A percentile compares a stretch with the other conserved stretches of the same genome.
These are phyloP conservation scores for Nothopassalora personata DNA, from an alignment of 2,329 filamentous ascomycete genomes.

Conservation along the genomic window DNA sequence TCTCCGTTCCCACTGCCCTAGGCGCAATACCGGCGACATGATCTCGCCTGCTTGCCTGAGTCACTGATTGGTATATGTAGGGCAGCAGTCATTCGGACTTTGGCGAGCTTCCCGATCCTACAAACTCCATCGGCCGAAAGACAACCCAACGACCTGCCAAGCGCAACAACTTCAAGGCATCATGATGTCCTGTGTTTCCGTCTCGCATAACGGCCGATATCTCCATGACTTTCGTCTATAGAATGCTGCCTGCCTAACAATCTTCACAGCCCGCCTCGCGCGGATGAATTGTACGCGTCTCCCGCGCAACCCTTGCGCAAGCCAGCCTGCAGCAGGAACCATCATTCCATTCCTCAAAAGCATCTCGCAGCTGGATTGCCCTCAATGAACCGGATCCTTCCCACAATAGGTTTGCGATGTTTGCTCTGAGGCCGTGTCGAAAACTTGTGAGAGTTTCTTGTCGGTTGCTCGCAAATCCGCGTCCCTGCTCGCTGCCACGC, in stretches of 20 bases:
- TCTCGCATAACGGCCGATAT: not conserved
- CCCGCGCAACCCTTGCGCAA: not conserved
- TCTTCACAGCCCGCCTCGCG: not conserved
- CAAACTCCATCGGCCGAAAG: not conserved
- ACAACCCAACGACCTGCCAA: not conserved
- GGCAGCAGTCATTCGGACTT: not conserved
- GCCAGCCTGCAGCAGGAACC: not conserved
- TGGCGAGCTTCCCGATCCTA: not conserved
- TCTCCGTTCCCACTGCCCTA: not conserved
- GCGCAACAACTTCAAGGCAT: not conserved
- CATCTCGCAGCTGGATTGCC: not conserved
- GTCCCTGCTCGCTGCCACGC: not conserved
- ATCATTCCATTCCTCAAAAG: not conserved
- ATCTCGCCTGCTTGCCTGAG: not conserved
- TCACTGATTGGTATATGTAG: not conserved
- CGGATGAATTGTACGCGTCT: not conserved
- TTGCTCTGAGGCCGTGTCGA: not conserved
- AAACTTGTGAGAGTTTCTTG: not conserved
- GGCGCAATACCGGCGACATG: not conserved
- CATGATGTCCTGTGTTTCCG: not conserved
- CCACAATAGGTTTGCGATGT: not conserved
- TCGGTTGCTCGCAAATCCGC: not conserved
- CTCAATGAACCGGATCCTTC: not conserved
- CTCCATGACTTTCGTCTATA: not conserved
- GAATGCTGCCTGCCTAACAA: not conserved